Conservation (phyloP, 768 basidiomycete genomes). For the Agrocybe chaxingu region DNA sequence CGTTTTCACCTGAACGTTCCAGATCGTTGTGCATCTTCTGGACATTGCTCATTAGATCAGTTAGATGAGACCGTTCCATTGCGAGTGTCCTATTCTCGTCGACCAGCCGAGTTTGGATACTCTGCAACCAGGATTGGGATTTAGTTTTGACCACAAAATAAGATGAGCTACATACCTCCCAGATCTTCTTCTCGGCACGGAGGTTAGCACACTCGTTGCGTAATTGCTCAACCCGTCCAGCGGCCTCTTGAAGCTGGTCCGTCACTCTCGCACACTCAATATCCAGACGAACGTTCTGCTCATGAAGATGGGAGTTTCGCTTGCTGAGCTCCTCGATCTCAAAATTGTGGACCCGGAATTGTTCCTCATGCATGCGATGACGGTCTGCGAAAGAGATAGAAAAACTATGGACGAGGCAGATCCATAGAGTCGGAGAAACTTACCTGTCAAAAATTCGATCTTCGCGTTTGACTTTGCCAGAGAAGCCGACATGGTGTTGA, state of each 20-base stretch:
- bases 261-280: constrained; percentile 68
- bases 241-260: constrained; percentile 61
- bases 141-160: not conserved
- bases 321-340: constrained; percentile 66
- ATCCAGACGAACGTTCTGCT: constrained; percentile 71
- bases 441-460: constrained; percentile 74
- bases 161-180: constrained; percentile 61
- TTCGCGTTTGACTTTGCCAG: constrained; percentile 85
- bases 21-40: constrained; percentile 89
- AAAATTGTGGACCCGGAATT: constrained; percentile 54
- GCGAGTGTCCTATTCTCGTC: constrained; percentile 82
- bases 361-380: constrained; percentile 68
- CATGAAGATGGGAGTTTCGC: constrained; percentile 70
- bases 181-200: constrained; percentile 90
- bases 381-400: constrained; percentile 48
- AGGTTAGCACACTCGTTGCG: constrained; percentile 86
- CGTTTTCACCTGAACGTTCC: constrained; percentile 80
- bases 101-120: constrained; percentile 73
- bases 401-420: not conserved
- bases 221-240: constrained; percentile 66
- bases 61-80: constrained; percentile 79
- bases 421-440: constrained; percentile 17
- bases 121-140: constrained; percentile 37
- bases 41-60: constrained; percentile 85
- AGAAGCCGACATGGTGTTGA: constrained; percentile 57